Evolutionary conservation across 805 yeast species (phyloP), one percentile per base, ranked within the genome.

Genomic region (Nakazawaea laoshanensis): DNA sequence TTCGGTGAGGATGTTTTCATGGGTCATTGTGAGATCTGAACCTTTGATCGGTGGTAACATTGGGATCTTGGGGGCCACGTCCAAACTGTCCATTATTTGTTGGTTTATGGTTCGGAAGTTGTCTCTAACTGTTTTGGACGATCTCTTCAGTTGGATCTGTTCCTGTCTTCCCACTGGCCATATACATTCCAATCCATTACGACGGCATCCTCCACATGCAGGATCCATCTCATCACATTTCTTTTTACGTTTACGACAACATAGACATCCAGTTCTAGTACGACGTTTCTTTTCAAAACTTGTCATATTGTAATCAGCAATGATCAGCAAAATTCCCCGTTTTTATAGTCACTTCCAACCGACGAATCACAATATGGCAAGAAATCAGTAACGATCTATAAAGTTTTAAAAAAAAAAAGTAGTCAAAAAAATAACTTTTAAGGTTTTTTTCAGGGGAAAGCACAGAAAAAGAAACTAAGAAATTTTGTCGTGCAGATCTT

Each of bases 101-200:
- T 22, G 31, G 23, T 33, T 33, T n/a, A 17, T 23, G 4, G 20
- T 15, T 27, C 14, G 19, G 12, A 19, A 32, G 5, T 11, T 26
- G 18, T 25, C 28, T 14, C 28, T 25, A 5, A 25, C 8, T 7
- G 7, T 6, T 7, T 7, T 12, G 5, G 13, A 7, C 18, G 5
- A 5, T 6, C 18, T 11, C 18, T 16, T 15, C 28, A 25, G 24
- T 6, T 10, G 2, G 24, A 25, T 7, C 27, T 29, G 25, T 24
- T 24, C 33, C 12, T 34, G 30, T n/a, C 36, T 16, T 4, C 36
- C 36, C 4, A 27, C 13, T 4, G 63, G 61, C 36, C 57, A 57
- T 5, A 55, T 52, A 39, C 63, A 57, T 10, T 48, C 41, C 5
- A 55, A 38, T 40, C 41, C 42, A 35, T 56, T 56, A 34, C 60